Evolutionary conservation across 106 monocot genomes (phyloP).

Genomic region (Xerophyta viscosa): DNA sequence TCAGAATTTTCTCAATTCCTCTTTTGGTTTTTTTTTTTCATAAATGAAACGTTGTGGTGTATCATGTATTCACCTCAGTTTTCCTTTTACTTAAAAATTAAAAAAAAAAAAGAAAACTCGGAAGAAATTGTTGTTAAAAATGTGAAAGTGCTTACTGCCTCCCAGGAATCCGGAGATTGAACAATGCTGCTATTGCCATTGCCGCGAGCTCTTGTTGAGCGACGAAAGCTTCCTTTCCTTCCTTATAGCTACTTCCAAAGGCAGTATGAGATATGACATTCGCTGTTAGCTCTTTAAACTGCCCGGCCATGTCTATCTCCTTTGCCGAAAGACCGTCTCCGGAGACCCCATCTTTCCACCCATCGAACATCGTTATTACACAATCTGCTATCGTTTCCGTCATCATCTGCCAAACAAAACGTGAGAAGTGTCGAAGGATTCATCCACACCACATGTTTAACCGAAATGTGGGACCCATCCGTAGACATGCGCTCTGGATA

Average conservation of each 20-base stretch:
- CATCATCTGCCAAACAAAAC: conserved; percentile 26
- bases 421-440: too few species aligned
- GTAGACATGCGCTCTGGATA: too few species aligned
- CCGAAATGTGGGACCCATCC: too few species aligned
- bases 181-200: conserved; percentile 2
- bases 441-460: too few species aligned
- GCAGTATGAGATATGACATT: conserved; percentile 47
- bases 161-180: conserved; percentile 15
- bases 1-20: too few species aligned
- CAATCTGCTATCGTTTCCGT: conserved; percentile 26
- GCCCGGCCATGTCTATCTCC: too few species aligned
- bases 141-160: conserved; percentile 16
- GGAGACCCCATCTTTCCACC: conserved; percentile 13
- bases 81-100: not conserved
- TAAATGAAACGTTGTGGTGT: too few species aligned
- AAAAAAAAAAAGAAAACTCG: not conserved
- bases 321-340: too few species aligned
- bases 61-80: too few species aligned
- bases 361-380: conserved; percentile 21
- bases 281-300: conserved; percentile 51
- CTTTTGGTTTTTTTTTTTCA: too few species aligned
- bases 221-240: conserved; percentile 45
- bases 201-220: conserved; percentile 36
- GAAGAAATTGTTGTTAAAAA: not conserved
- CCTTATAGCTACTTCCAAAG: conserved; percentile 42